phyloP scores from a whole-genome alignment of 257 asterid species.

The Dorcoceras hygrometricum region DNA sequence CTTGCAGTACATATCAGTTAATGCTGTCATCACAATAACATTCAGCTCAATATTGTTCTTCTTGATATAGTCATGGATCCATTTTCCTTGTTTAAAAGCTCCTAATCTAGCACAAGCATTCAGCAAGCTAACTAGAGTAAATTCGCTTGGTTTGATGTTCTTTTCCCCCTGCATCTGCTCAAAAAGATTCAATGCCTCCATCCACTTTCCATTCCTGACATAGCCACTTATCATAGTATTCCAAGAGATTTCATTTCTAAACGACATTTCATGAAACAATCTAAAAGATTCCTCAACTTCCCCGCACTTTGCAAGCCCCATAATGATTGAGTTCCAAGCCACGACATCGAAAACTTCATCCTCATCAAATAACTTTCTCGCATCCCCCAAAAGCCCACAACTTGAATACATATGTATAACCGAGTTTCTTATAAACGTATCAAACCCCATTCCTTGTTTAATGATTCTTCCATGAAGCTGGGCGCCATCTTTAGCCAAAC shows the following conservation, averaged over 20 bases:
- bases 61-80: conserved; percentile 58
- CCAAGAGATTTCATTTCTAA: conserved; percentile 63
- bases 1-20: conserved; percentile 69
- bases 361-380: conserved; percentile 53
- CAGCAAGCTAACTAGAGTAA: conserved; percentile 55
- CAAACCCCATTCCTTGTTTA: conserved; percentile 53
- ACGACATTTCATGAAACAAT: conserved; percentile 46
- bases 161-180: conserved; percentile 38
- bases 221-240: conserved; percentile 65
- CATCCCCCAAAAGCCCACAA: conserved; percentile 53
- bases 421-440: conserved; percentile 55
- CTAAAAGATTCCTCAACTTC: conserved; percentile 54
- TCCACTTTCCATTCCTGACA: conserved; percentile 66
- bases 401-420: conserved; percentile 59
- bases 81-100: conserved; percentile 62
- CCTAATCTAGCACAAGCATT: conserved; percentile 68
- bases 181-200: conserved; percentile 54
- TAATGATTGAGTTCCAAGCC: conserved; percentile 74
- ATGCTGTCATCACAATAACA: conserved; percentile 47
- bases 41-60: conserved; percentile 38
- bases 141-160: conserved; percentile 42
- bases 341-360: conserved; percentile 43
- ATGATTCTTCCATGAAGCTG: conserved; percentile 72
- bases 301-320: conserved; percentile 62
- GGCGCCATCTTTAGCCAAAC: conserved; percentile 51